Conservation (phyloP, 169 alveolate species). For the Amoebophrya sp. region DNA sequence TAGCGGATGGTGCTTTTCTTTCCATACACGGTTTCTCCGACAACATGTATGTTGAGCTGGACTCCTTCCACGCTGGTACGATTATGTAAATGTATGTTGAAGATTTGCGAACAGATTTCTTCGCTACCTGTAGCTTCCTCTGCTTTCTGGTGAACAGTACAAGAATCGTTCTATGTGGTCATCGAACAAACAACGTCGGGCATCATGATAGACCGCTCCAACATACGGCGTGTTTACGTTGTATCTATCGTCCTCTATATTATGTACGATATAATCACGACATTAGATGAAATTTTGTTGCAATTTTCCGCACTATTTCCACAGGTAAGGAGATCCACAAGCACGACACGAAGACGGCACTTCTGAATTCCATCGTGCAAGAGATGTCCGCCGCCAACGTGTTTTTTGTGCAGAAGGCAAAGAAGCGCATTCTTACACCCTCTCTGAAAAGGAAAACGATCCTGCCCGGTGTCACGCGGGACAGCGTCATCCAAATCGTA, state of each 20-base stretch:
- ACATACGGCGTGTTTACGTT: too few relatives aligned
- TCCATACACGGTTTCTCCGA: constrained; percentile 1
- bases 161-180: too few relatives aligned
- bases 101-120: too few relatives aligned
- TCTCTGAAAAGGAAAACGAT: background rate
- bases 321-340: background rate
- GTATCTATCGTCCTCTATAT: too few relatives aligned
- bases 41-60: background rate
- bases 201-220: too few relatives aligned
- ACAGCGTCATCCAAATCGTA: background rate
- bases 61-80: background rate
- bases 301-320: background rate
- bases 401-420: background rate
- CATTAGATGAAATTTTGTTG: too few relatives aligned
- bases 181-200: too few relatives aligned
- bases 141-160: too few relatives aligned
- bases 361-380: background rate
- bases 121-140: too few relatives aligned
- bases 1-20: too few relatives aligned
- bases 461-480: constrained; percentile 2
- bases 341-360: background rate
- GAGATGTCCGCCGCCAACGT: background rate
- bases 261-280: too few relatives aligned
- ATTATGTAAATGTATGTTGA: too few relatives aligned
- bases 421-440: background rate